Evolutionary conservation across 495 filamentous ascomycete species (phyloP).

Genomic region (Penicillium dipodomyicola): DNA sequence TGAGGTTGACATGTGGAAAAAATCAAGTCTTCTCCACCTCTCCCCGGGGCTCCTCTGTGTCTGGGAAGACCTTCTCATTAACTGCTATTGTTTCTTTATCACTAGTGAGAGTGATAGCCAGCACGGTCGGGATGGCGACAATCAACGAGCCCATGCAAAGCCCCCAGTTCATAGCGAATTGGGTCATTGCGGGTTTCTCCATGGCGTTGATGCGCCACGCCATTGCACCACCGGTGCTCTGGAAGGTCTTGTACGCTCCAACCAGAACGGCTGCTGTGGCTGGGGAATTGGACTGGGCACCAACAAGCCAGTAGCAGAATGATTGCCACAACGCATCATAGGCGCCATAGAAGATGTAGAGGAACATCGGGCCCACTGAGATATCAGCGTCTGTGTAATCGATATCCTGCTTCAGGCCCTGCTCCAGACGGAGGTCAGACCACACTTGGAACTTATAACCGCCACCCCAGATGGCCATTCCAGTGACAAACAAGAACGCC

Average conservation of each 20-base stretch:
- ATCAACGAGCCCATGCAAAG: slow-evolving; percentile 64
- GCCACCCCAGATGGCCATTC: slow-evolving; percentile 53
- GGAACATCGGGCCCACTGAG: slow-evolving; percentile 51
- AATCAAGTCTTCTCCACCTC: slow-evolving; percentile 8
- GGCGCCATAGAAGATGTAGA: slow-evolving; percentile 55
- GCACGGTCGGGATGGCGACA: slow-evolving; percentile 67
- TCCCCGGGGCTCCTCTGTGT: slow-evolving; percentile 5
- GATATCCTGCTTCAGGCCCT: slow-evolving; percentile 38
- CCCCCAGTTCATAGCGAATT: slow-evolving; percentile 60
- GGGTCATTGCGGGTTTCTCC: slow-evolving; percentile 57
- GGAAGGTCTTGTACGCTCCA: slow-evolving; percentile 90
- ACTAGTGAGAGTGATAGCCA: slow-evolving; percentile 35
- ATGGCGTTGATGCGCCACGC: slow-evolving; percentile 73
- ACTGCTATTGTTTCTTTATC: background rate
- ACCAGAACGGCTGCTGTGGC: slow-evolving; percentile 83
- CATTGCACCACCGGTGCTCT: slow-evolving; percentile 83
- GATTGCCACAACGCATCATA: slow-evolving; percentile 65
- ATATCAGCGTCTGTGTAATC: slow-evolving; percentile 33
- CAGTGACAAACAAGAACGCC: slow-evolving; percentile 45
- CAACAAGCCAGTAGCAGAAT: slow-evolving; percentile 83
- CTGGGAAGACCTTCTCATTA: background rate
- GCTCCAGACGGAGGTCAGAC: slow-evolving; percentile 31
- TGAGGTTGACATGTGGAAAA: background rate
- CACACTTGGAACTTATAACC: slow-evolving; percentile 52
- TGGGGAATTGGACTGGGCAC: slow-evolving; percentile 79